Percentiles rank a stretch among this genome's conserved stretches.
Conservation (phyloP, 148 eudicot species). For the Beta vulgaris region DNA sequence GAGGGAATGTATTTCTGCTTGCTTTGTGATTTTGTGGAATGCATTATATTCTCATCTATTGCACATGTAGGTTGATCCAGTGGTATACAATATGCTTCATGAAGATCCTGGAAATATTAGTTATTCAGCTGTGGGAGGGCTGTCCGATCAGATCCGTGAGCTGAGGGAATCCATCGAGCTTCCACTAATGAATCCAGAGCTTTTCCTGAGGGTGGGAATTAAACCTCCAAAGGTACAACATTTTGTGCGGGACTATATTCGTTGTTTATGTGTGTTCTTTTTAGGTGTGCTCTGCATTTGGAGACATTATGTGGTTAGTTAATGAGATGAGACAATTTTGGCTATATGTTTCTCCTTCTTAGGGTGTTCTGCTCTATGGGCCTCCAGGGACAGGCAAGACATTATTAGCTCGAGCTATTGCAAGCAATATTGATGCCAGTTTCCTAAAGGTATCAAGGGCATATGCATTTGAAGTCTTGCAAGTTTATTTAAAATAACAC, state of each 20-base stretch:
- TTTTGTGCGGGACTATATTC: background rate
- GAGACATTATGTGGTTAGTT: background rate
- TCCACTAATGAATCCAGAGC: constrained; percentile 98
- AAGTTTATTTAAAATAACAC: too few species aligned
- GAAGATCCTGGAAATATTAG: constrained; percentile 99
- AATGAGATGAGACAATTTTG: background rate
- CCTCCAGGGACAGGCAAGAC: constrained; percentile 99
- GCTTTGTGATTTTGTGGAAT: background rate
- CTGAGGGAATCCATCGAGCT: constrained; percentile 94
- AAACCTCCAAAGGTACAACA: constrained; percentile 91
- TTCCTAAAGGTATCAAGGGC: constrained; percentile 66
- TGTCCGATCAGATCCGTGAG: constrained; percentile 94
- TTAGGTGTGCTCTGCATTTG: background rate
- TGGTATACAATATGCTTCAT: constrained; percentile 98
- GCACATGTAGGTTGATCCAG: constrained; percentile 80
- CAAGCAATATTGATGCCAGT: constrained; percentile 95
- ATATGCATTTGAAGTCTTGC: constrained; percentile 7
- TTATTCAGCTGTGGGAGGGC: constrained; percentile 98
- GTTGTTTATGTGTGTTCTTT: background rate
- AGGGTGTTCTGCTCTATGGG: constrained; percentile 99
- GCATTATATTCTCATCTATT: background rate
- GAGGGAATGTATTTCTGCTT: background rate
- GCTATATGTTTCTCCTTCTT: background rate
- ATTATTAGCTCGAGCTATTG: constrained; percentile 92
- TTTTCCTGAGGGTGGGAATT: constrained; percentile 91